Evolutionary conservation across 169 alveolate genomes (phyloP).

Genomic region (Eimeria tenella): DNA sequence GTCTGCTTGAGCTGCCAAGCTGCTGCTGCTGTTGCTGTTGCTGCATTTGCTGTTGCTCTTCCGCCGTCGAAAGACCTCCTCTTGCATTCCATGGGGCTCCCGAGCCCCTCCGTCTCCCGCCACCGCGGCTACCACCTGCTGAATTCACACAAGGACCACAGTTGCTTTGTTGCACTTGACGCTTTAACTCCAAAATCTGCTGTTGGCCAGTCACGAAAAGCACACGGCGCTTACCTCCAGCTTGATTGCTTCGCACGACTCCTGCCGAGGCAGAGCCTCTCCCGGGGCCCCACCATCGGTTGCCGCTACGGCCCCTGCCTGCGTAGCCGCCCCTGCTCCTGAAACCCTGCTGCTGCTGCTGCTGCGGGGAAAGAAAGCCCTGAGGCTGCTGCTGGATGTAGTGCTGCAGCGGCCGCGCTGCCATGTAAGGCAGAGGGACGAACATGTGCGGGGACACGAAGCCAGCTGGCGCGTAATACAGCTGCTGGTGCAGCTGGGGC

Average conservation of each 20-base stretch:
- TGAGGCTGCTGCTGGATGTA: background rate
- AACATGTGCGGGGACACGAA: background rate
- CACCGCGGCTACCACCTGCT: background rate
- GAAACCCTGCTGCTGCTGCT: constrained; percentile 25
- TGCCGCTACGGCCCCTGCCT: constrained; percentile 16
- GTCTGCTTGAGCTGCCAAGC: background rate
- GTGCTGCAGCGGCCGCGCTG: constrained; percentile 7
- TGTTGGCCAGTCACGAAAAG: no score
- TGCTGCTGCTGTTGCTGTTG: constrained; percentile 1
- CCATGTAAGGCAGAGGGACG: background rate
- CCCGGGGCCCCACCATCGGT: constrained; percentile 12
- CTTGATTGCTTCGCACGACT: background rate
- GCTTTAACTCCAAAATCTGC: no score
- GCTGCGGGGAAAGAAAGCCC: background rate
- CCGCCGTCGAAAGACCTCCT: background rate
- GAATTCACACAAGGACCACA: background rate
- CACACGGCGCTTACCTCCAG: background rate
- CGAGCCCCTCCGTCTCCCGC: background rate
- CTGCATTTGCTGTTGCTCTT: constrained; percentile 25
- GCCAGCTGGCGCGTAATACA: constrained; percentile 25
- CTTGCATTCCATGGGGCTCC: background rate
- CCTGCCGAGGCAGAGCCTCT: constrained; percentile 10
- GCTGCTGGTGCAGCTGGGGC: constrained; percentile 15
- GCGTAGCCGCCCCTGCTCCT: background rate
- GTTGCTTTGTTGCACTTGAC: background rate